A percentile compares a stretch with the other conserved stretches of the same genome.
These are phyloP conservation scores for Gyrodon lividus DNA, from an alignment of 768 basidiomycete species.

Conservation along the genomic window DNA sequence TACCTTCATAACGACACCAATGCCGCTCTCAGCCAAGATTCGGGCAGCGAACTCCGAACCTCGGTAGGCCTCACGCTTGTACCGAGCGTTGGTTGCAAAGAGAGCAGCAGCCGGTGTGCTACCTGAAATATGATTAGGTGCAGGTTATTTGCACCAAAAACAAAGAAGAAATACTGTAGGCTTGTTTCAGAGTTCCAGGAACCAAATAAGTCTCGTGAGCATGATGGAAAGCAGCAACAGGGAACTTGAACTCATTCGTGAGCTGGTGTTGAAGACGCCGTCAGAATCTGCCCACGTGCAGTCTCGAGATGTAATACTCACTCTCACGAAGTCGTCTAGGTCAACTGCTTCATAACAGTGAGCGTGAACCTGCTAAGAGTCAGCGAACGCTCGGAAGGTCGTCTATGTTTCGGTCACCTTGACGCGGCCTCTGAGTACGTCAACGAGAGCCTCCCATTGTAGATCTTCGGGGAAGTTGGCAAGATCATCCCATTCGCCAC, in stretches of 20 bases:
- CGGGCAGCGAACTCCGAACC: constrained; percentile 64
- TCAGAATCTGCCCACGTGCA: neutral
- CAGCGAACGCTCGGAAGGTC: neutral
- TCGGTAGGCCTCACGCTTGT: constrained; percentile 62
- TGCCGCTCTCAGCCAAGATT: constrained; percentile 55
- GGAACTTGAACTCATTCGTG: constrained; percentile 88
- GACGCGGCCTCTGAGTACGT: constrained; percentile 83
- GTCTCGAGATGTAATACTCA: constrained; percentile 32
- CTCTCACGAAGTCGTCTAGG: constrained; percentile 65
- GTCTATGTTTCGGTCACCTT: constrained; percentile 42
- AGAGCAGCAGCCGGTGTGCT: constrained; percentile 72
- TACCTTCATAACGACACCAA: constrained; percentile 62
- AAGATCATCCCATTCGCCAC: constrained; percentile 39
- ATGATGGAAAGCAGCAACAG: constrained; percentile 79
- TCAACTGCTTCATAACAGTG: constrained; percentile 62
- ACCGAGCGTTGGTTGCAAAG: constrained; percentile 75
- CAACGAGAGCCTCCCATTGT: constrained; percentile 76
- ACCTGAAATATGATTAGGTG: constrained; percentile 28
- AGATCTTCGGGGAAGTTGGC: constrained; percentile 66
- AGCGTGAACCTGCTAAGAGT: constrained; percentile 26
- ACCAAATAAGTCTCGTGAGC: constrained; percentile 92
- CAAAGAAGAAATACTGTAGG: constrained; percentile 40
- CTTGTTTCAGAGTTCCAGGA: constrained; percentile 73
- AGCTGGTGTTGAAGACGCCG: constrained; percentile 44
- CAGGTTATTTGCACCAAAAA: neutral